phyloP scores from a whole-genome alignment of 768 basidiomycete genomes.

The Favolaschia claudopus region DNA sequence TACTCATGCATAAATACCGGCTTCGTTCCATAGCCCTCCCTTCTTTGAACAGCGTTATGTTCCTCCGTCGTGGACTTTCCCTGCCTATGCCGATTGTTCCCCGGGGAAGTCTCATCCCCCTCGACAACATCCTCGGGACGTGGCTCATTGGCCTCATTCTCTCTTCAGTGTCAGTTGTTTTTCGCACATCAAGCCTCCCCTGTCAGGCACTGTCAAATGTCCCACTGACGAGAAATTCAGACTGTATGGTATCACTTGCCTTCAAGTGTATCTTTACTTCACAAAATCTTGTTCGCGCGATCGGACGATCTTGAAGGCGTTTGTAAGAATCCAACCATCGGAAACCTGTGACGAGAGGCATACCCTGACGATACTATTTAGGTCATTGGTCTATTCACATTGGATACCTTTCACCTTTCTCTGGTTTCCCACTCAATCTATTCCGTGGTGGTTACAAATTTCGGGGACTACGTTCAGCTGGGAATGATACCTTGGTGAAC shows the following conservation, averaged over 20 bases:
- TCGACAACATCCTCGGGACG: conserved; percentile 7
- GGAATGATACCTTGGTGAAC: conserved; percentile 7
- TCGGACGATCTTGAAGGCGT: not conserved
- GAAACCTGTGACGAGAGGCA: not conserved
- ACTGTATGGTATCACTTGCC: conserved; percentile 7
- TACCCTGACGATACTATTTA: not conserved
- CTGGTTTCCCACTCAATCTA: conserved; percentile 10
- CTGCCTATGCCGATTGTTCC: no score
- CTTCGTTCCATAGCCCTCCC: no score
- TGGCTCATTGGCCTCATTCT: conserved; percentile 10
- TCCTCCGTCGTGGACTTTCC: no score
- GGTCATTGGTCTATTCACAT: not conserved
- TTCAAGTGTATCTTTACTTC: conserved; percentile 15
- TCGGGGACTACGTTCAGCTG: conserved; percentile 6
- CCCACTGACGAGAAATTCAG: not conserved
- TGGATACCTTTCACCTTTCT: conserved; percentile 1
- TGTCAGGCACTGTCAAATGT: no score
- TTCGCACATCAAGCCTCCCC: no score
- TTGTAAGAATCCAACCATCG: no score
- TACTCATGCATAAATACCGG: no score
- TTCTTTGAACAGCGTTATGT: no score
- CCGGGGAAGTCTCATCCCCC: conserved; percentile 11
- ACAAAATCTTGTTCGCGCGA: conserved; percentile 5
- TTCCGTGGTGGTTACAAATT: conserved; percentile 6
- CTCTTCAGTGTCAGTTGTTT: conserved; percentile 3